A percentile compares a stretch with the other conserved stretches of the same genome.
Conservation (phyloP, 805 yeast genomes). For the Spathaspora passalidarum region DNA sequence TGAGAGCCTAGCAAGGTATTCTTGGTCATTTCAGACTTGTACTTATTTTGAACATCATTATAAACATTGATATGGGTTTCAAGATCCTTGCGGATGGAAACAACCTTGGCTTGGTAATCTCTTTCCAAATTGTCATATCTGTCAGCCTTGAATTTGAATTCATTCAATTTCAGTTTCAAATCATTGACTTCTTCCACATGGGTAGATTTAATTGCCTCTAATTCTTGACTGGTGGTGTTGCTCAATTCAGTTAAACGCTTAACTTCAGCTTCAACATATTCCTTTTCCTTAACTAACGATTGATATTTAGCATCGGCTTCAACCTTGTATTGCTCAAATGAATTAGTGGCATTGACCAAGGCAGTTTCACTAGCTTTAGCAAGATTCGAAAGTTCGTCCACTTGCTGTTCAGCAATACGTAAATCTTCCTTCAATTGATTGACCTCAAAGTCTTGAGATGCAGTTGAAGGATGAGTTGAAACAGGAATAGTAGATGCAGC, state of each 20-base stretch:
- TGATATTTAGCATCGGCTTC: conserved; percentile 22
- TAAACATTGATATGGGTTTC: conserved; percentile 45
- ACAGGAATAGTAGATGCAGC: conserved; percentile 16
- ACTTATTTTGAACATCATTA: conserved; percentile 49
- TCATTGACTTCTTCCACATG: conserved; percentile 24
- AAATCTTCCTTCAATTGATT: conserved; percentile 53
- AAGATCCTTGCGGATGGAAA: conserved; percentile 27
- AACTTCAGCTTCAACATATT: conserved; percentile 18
- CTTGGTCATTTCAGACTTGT: conserved; percentile 52
- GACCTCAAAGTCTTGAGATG: conserved; percentile 26
- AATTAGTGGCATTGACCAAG: conserved; percentile 48
- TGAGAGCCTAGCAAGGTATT: conserved; percentile 51
- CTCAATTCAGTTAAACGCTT: conserved; percentile 18
- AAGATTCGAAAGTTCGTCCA: conserved; percentile 59
- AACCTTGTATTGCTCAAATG: conserved; percentile 44
- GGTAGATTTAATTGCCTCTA: conserved; percentile 17
- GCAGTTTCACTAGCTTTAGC: conserved; percentile 68
- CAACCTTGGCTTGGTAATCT: conserved; percentile 30
- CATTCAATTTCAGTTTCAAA: conserved; percentile 22
- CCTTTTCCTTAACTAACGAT: conserved; percentile 22
- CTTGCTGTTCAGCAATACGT: conserved; percentile 53
- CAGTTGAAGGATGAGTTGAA: conserved; percentile 1
- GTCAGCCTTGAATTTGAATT: conserved; percentile 25
- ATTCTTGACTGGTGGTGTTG: conserved; percentile 18
- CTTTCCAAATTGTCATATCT: conserved; percentile 31